Conservation (phyloP, 2,329 filamentous ascomycete genomes). For the Colletotrichum cordylinicola region DNA sequence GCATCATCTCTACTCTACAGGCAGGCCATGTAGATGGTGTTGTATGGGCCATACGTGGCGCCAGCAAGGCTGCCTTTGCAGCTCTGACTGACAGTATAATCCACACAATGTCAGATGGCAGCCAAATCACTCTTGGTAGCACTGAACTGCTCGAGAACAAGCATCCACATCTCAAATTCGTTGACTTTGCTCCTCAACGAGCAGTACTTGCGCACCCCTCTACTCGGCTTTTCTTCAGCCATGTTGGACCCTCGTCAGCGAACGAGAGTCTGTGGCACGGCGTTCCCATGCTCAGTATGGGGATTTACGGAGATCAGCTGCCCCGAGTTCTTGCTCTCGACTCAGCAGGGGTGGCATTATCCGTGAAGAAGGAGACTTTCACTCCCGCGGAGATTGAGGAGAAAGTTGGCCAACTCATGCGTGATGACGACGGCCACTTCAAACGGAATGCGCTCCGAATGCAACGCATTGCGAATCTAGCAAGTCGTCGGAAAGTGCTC, state of each 20-base stretch:
- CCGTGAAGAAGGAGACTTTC: constrained; percentile 42
- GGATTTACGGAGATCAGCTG: constrained; percentile 47
- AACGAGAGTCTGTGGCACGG: constrained; percentile 47
- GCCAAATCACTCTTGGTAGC: neutral
- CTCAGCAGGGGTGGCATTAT: constrained; percentile 36
- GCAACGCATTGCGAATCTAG: constrained; percentile 43
- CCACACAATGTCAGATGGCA: neutral
- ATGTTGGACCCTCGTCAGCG: constrained; percentile 44
- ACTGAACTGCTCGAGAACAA: constrained; percentile 31
- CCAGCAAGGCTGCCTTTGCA: neutral
- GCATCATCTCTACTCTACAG: neutral
- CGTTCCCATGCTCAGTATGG: constrained; percentile 38
- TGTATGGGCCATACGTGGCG: neutral
- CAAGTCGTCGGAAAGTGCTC: constrained; percentile 39
- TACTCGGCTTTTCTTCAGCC: constrained; percentile 42
- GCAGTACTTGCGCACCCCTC: constrained; percentile 41
- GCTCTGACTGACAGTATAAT: neutral
- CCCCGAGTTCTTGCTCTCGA: constrained; percentile 40
- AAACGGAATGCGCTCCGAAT: constrained; percentile 38
- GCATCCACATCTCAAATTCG: constrained; percentile 34
- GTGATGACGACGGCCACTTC: constrained; percentile 33
- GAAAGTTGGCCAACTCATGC: constrained; percentile 30
- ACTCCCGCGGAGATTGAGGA: constrained; percentile 32
- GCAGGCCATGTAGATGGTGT: neutral
- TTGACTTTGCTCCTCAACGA: constrained; percentile 44